These are phyloP conservation scores for Aegilops longissima DNA, from an alignment of 176 grass and related monocot genomes.

Conservation along the genomic window DNA sequence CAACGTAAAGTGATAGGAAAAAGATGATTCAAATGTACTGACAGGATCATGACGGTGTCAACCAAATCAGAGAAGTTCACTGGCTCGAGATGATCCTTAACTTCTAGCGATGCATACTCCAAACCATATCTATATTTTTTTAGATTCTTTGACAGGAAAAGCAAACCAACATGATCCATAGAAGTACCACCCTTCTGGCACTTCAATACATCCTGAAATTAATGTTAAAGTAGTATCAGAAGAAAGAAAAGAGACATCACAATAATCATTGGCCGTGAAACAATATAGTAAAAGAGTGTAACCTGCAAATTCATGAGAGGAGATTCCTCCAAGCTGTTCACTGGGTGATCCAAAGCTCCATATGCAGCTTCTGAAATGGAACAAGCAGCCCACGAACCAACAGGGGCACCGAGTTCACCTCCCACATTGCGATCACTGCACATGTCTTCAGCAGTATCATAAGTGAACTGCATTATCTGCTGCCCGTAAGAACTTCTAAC, in stretches of 20 bases:
- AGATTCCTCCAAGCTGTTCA: conserved; percentile 71
- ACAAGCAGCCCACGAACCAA: conserved; percentile 82
- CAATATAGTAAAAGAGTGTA: conserved; percentile 21
- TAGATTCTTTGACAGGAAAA: conserved; percentile 68
- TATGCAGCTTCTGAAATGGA: conserved; percentile 97
- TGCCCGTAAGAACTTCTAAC: conserved; percentile 76
- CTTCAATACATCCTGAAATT: conserved; percentile 72
- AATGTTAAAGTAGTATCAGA: conserved; percentile 28
- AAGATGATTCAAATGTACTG: conserved; percentile 37
- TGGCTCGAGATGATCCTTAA: conserved; percentile 80
- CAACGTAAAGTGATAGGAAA: conserved; percentile 26
- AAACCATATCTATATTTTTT: conserved; percentile 78
- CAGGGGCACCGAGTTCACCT: conserved; percentile 63
- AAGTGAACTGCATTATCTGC: conserved; percentile 80
- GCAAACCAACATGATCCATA: conserved; percentile 45
- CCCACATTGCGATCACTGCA: conserved; percentile 5
- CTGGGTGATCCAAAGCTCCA: conserved; percentile 83
- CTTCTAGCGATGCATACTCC: conserved; percentile 81
- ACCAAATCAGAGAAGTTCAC: conserved; percentile 85
- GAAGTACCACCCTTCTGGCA: conserved; percentile 64
- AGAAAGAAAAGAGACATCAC: neutral
- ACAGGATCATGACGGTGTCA: conserved; percentile 71
- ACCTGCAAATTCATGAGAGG: conserved; percentile 90
- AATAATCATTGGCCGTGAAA: neutral
- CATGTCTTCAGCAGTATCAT: conserved; percentile 42